A percentile compares a stretch with the other conserved stretches of the same genome.
Conservation (phyloP, 768 basidiomycete genomes). For the Phaeotremella fagi region DNA sequence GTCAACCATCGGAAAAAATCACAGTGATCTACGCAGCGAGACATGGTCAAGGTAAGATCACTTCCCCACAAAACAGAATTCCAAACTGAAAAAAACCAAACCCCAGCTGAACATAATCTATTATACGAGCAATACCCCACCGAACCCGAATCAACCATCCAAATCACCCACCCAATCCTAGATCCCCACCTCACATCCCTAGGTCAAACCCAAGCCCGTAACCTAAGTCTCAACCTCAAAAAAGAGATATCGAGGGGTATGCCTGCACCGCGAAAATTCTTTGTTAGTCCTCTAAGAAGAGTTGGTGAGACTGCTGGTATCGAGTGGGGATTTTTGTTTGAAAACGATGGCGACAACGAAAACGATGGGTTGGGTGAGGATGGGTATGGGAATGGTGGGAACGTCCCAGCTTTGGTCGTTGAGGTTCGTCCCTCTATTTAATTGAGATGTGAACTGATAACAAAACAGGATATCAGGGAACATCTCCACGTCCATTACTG, state of each 20-base stretch:
- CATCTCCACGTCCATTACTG: slow-evolving; percentile 27
- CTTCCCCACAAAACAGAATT: not conserved
- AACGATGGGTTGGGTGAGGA: not conserved
- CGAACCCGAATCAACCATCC: not conserved
- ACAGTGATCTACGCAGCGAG: slow-evolving; percentile 28
- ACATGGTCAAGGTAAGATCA: slow-evolving; percentile 28
- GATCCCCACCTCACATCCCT: slow-evolving; percentile 23
- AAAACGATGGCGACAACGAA: too few species aligned
- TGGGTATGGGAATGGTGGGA: slow-evolving; percentile 14
- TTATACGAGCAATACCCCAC: slow-evolving; percentile 9
- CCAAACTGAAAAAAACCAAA: too few species aligned
- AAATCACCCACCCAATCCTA: slow-evolving; percentile 2
- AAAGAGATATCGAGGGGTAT: slow-evolving; percentile 14
- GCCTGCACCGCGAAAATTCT: slow-evolving; percentile 22
- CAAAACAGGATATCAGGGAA: slow-evolving; percentile 24
- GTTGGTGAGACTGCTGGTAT: slow-evolving; percentile 24
- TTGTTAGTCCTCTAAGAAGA: slow-evolving; percentile 18
- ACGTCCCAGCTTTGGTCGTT: slow-evolving; percentile 16
- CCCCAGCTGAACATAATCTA: slow-evolving; percentile 24
- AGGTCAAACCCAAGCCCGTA: slow-evolving; percentile 17
- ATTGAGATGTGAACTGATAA: not conserved
- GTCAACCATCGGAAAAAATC: slow-evolving; percentile 17
- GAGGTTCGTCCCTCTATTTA: slow-evolving; percentile 24
- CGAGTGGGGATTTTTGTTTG: slow-evolving; percentile 27
- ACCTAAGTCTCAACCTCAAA: slow-evolving; percentile 11